Evolutionary conservation across 2,329 filamentous ascomycete species (phyloP).

Genomic region (Lasiodiplodia citricola): DNA sequence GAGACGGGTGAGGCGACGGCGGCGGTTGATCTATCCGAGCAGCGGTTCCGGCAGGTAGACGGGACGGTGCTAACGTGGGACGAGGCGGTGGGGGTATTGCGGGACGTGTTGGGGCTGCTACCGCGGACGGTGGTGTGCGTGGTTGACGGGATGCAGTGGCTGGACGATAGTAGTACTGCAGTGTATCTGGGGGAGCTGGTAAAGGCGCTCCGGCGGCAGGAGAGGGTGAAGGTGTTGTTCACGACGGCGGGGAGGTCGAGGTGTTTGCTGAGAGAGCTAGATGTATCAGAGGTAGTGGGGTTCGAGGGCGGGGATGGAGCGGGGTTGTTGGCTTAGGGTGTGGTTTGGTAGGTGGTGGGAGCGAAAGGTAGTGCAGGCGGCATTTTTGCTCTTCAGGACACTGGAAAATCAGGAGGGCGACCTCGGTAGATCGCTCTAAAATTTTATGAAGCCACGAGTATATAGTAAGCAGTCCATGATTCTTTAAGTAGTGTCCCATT

Average conservation of each 20-base stretch:
- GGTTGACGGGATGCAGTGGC: constrained; percentile 30
- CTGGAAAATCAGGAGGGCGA: too few relatives aligned
- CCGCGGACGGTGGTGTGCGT: constrained; percentile 27
- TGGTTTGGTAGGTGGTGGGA: too few relatives aligned
- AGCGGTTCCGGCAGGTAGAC: constrained; percentile 22
- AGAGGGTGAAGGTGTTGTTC: constrained; percentile 28
- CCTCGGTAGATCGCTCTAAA: too few relatives aligned
- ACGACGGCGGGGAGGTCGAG: constrained; percentile 30
- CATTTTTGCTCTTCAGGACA: too few relatives aligned
- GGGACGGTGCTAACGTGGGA: constrained; percentile 9
- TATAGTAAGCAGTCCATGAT: too few relatives aligned
- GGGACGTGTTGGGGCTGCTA: constrained; percentile 2
- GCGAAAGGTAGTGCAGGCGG: too few relatives aligned
- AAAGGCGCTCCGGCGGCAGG: background rate
- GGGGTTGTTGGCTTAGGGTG: too few relatives aligned
- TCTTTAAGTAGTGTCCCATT: too few relatives aligned
- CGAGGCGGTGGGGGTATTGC: constrained; percentile 8
- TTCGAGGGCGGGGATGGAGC: background rate
- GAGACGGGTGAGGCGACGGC: background rate
- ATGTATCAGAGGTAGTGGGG: background rate
- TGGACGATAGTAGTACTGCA: constrained; percentile 28
- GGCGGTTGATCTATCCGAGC: background rate
- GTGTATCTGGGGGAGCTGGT: constrained; percentile 16
- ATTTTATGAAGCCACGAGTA: too few relatives aligned
- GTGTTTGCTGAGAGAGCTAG: constrained; percentile 18